Conservation (phyloP, 2,329 filamentous ascomycete genomes). For the Sclerotinia spermophila region DNA sequence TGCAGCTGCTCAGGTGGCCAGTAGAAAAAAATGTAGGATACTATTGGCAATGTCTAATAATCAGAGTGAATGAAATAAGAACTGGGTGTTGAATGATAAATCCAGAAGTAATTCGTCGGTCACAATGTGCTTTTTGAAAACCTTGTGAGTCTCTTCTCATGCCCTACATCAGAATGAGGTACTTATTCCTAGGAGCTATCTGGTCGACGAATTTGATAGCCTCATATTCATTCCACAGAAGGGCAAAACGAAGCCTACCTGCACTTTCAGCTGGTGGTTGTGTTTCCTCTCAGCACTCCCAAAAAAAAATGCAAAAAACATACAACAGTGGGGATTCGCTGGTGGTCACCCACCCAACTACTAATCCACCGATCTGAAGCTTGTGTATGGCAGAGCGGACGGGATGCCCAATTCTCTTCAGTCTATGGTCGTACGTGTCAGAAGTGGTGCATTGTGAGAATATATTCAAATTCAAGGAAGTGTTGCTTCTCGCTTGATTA, state of each 20-base stretch:
- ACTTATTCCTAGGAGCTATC: background rate
- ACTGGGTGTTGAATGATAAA: background rate
- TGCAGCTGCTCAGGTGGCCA: background rate
- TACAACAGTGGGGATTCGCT: conserved; percentile 15
- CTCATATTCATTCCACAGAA: background rate
- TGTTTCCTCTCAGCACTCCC: background rate
- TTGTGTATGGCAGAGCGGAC: conserved; percentile 19
- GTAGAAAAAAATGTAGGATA: background rate
- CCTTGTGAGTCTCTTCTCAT: background rate
- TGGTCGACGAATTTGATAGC: background rate
- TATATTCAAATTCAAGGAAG: background rate
- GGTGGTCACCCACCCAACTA: conserved; percentile 19
- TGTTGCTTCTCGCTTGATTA: background rate
- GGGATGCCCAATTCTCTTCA: conserved; percentile 18
- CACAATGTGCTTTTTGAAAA: background rate
- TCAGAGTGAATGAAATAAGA: background rate
- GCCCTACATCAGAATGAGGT: no score
- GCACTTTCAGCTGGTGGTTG: background rate
- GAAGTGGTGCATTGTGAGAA: accelerated
- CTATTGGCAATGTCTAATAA: background rate
- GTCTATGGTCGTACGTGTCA: background rate
- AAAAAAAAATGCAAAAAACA: background rate
- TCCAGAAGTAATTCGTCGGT: background rate
- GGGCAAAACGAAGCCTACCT: background rate
- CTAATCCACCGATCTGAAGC: conserved; percentile 17